Evolutionary conservation across 2,329 filamentous ascomycete species (phyloP).

Genomic region (Teratosphaeria destructans): DNA sequence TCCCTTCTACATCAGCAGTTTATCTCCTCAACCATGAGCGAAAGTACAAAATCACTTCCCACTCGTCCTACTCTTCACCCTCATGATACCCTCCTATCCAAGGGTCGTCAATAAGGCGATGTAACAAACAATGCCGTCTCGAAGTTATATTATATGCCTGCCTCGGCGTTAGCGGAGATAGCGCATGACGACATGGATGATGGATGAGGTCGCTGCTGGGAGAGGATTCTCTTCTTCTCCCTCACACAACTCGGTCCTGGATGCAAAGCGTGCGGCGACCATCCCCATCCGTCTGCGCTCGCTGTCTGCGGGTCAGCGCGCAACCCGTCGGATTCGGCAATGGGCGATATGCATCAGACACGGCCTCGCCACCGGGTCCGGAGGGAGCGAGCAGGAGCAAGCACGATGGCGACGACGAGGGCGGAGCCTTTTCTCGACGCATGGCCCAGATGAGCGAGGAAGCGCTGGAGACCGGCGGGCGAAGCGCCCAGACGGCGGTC

Average conservation of each 20-base stretch:
- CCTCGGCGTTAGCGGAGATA: background rate
- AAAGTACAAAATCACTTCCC: too few species aligned
- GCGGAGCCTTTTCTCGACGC: conserved; percentile 49
- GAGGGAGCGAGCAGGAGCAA: background rate
- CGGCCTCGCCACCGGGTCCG: conserved; percentile 8
- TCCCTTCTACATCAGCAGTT: too few species aligned
- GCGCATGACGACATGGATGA: background rate
- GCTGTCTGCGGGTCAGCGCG: conserved; percentile 29
- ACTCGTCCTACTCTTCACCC: too few species aligned
- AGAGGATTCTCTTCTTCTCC: background rate
- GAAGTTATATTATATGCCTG: background rate
- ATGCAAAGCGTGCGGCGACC: conserved; percentile 8
- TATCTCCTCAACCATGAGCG: too few species aligned
- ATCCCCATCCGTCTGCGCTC: conserved; percentile 25
- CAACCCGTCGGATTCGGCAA: conserved; percentile 2
- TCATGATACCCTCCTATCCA: too few species aligned
- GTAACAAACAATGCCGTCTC: too few species aligned
- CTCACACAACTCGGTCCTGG: conserved; percentile 1
- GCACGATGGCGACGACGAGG: conserved; percentile 21
- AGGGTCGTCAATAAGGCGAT: too few species aligned
- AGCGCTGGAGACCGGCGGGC: conserved; percentile 44
- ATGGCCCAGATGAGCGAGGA: conserved; percentile 52
- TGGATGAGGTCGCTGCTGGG: background rate
- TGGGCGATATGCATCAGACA: conserved; percentile 10
- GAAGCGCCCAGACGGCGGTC: conserved; percentile 46